Percentiles rank a stretch among this genome's conserved stretches.
These are phyloP conservation scores for Talaromyces pinophilus DNA, from an alignment of 2,329 filamentous ascomycete genomes.

Conservation along the genomic window DNA sequence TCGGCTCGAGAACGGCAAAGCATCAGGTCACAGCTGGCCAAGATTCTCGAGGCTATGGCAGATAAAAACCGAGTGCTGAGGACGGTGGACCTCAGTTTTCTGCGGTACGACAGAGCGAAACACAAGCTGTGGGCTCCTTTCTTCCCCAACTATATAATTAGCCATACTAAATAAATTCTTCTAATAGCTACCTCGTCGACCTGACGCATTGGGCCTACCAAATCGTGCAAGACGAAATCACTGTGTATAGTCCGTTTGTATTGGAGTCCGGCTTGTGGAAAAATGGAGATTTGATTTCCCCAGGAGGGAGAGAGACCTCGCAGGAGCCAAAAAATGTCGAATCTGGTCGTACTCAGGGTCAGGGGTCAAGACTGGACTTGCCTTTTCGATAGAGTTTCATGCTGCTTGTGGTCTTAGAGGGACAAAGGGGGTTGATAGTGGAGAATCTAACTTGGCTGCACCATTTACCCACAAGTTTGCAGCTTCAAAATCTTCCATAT, in stretches of 20 bases:
- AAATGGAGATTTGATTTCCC: neutral
- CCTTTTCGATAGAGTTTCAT: no score
- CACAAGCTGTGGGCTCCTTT: conserved; percentile 3
- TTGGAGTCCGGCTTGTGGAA: conserved; percentile 2
- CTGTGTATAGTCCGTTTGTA: neutral
- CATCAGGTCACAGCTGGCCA: conserved; percentile 7
- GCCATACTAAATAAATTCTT: neutral
- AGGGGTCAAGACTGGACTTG: no score
- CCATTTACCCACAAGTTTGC: no score
- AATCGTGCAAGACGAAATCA: neutral
- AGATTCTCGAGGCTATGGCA: neutral
- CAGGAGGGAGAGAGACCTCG: neutral
- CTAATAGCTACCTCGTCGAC: neutral
- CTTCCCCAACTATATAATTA: no score
- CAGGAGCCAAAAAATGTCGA: neutral
- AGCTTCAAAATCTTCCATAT: no score
- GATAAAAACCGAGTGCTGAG: neutral
- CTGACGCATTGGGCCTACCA: conserved; percentile 1
- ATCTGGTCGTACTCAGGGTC: no score
- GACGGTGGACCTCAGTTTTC: neutral
- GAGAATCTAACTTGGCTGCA: no score
- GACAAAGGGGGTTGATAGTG: no score
- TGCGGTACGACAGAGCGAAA: neutral
- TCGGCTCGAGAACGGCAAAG: neutral
- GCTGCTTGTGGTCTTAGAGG: no score